Base-by-base conservation (phyloP, 106 monocot genomes). In the Narthecium ossifragum region DNA sequence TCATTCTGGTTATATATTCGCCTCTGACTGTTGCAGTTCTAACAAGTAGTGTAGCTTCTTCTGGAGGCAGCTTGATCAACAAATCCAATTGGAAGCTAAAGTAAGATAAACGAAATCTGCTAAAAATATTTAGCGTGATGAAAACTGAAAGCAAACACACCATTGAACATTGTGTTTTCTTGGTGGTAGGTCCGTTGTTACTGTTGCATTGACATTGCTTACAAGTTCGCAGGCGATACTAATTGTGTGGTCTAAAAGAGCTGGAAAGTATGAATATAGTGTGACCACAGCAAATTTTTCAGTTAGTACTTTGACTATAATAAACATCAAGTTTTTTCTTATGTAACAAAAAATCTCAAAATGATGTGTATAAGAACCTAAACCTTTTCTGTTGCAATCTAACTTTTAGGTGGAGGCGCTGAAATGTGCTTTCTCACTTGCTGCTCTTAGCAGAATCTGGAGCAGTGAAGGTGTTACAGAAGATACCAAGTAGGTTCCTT, bases 181-280 rank as follows among this genome's bases (percentile, higher is more conserved):
- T 48, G 15, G 8, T 73, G 34, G 57, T 68, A 96, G 96, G 84
- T 78, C 83, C 30, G 18, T 84, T 64, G 90, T 98, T 61, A 98
- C 81, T 26, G 21, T 84, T 61, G 86, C 90, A 2, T 81, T 98
- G 66, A 98, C 96, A 39, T 31, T 98, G 34, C 75, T 98, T 26
- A 98, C 96, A 28, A 98, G 96, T 74, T 98, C 96, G 29, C 96
- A 98, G 45, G 80, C 96, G 51, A 98, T 90, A 60, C 59, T 98
- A 29, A 98, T 98, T 71, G 83, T 84, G 1, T 98, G 96, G 96
- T 98, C 96, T 9, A 98, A 90, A 66, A 86, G 86, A 87, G 81
- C 68, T 71, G 86, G 86, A 61, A 90, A 98, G 54, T 98, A 90
- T 37, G 90, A 98, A 51, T 98, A 98, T 51, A 98, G 96, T 70